Evolutionary conservation across 2,329 filamentous ascomycete species (phyloP).

Genomic region (Aspergillus tanneri): DNA sequence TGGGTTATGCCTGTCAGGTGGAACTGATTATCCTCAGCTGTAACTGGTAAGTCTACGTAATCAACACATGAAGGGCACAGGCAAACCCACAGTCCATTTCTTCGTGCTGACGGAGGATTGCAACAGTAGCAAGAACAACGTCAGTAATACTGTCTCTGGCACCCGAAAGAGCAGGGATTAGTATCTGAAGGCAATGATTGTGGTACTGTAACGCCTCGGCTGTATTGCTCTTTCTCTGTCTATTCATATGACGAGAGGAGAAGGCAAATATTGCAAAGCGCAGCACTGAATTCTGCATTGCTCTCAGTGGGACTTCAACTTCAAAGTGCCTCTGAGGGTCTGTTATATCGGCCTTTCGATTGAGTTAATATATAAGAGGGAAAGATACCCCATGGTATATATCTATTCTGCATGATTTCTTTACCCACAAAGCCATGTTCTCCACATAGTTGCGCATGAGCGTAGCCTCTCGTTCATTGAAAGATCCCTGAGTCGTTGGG

Average conservation of each 20-base stretch:
- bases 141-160: constrained; percentile 26
- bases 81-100: constrained; percentile 31
- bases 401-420: background rate
- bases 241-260: constrained; percentile 34
- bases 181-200: constrained; percentile 33
- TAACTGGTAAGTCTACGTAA: constrained; percentile 2
- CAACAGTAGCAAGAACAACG: constrained; percentile 33
- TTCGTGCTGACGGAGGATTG: constrained; percentile 38
- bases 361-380: background rate
- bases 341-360: constrained; percentile 31
- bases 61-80: background rate
- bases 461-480: constrained; percentile 22
- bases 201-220: constrained; percentile 35
- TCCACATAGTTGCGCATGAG: constrained; percentile 33
- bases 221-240: constrained; percentile 22
- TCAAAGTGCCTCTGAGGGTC: constrained; percentile 34
- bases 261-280: constrained; percentile 36
- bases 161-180: constrained; percentile 35
- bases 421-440: constrained; percentile 35
- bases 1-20: constrained; percentile 38
- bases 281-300: constrained; percentile 33
- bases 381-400: background rate
- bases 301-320: constrained; percentile 30
- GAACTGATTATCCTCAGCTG: constrained; percentile 34
- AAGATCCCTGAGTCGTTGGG: background rate